These are phyloP conservation scores for Rosa lucieae DNA, from an alignment of 306 rosid genomes.

Conservation along the genomic window DNA sequence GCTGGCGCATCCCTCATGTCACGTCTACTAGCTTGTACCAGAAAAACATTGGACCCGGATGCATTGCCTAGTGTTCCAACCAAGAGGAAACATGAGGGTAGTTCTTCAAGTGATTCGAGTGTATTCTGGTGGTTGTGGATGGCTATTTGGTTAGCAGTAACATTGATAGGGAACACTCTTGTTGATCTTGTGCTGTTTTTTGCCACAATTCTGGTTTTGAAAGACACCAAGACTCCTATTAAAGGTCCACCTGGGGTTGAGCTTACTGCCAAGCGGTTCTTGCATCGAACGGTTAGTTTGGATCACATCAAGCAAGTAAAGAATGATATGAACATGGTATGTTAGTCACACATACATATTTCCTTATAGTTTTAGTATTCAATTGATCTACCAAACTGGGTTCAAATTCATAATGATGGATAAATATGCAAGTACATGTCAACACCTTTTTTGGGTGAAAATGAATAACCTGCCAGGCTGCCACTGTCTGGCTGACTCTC, in stretches of 20 bases:
- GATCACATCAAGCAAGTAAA: slow-evolving; percentile 60
- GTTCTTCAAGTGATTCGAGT: background rate
- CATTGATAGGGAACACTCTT: slow-evolving; percentile 45
- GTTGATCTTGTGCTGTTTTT: slow-evolving; percentile 41
- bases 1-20: slow-evolving; percentile 77
- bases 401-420: background rate
- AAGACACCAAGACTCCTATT: slow-evolving; percentile 50
- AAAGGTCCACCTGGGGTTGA: slow-evolving; percentile 50
- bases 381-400: background rate
- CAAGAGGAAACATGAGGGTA: background rate
- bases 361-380: background rate
- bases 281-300: slow-evolving; percentile 39
- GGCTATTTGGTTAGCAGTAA: slow-evolving; percentile 32
- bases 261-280: slow-evolving; percentile 37
- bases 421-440: background rate
- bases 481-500: too few relatives aligned
- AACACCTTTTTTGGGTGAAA: background rate
- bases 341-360: background rate
- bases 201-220: slow-evolving; percentile 44
- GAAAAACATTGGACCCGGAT: slow-evolving; percentile 47
- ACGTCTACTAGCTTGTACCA: slow-evolving; percentile 60
- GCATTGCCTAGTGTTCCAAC: slow-evolving; percentile 48
- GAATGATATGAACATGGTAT: slow-evolving; percentile 49
- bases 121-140: slow-evolving; percentile 28
- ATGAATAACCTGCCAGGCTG: background rate